phyloP scores from a whole-genome alignment of 148 eudicot genomes.

The Vaccinium corymbosum region DNA sequence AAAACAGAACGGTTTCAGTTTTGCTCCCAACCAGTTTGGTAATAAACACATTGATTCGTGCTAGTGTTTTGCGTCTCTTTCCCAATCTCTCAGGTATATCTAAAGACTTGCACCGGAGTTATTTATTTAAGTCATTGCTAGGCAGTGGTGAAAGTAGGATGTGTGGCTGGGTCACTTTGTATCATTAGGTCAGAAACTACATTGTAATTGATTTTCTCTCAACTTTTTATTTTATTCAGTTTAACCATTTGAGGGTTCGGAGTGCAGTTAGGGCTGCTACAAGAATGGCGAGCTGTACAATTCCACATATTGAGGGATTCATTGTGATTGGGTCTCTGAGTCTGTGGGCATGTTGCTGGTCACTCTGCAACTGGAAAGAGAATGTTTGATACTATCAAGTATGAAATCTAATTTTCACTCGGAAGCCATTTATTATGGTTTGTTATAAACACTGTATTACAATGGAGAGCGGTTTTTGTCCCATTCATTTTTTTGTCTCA shows the following conservation, averaged over 20 bases:
- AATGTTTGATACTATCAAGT: not conserved
- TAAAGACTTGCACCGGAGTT: not conserved
- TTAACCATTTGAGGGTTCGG: not conserved
- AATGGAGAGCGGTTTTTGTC: no score
- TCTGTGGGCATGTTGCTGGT: not conserved
- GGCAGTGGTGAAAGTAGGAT: not conserved
- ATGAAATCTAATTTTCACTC: not conserved
- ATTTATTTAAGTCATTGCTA: not conserved
- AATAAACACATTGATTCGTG: constrained; percentile 12
- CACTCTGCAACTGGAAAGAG: not conserved
- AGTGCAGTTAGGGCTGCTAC: not conserved
- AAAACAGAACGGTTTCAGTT: constrained; percentile 3
- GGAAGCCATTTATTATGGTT: not conserved
- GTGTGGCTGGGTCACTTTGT: not conserved
- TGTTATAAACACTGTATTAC: not conserved
- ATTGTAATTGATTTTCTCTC: not conserved
- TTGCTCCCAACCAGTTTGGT: not conserved
- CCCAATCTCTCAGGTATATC: not conserved
- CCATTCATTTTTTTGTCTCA: no score
- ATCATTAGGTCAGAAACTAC: constrained; percentile 1
- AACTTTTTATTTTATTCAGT: not conserved
- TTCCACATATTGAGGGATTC: not conserved
- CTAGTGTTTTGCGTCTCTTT: not conserved
- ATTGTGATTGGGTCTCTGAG: not conserved
- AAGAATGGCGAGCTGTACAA: not conserved